Percentiles rank a stretch among this genome's conserved stretches.
These are phyloP conservation scores for Epichloe amarillans DNA, from an alignment of 2,329 filamentous ascomycete genomes.

Conservation along the genomic window DNA sequence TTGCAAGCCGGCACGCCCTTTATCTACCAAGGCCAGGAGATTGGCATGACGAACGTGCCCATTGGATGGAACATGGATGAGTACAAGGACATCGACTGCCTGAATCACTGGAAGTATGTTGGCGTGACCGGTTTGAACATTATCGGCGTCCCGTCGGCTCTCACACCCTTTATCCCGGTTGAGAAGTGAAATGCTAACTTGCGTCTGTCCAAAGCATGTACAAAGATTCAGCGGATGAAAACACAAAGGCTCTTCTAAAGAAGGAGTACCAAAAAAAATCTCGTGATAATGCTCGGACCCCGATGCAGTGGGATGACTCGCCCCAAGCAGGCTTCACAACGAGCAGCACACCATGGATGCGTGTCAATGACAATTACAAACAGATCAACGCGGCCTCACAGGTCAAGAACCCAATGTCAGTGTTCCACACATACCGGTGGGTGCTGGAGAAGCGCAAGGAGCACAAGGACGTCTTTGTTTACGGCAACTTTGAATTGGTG, in stretches of 20 bases:
- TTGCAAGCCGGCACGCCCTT: conserved; percentile 51
- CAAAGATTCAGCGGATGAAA: conserved; percentile 25
- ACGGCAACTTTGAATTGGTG: conserved; percentile 39
- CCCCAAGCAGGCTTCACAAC: conserved; percentile 52
- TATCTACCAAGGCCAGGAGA: conserved; percentile 57
- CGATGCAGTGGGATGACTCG: conserved; percentile 55
- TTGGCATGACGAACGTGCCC: conserved; percentile 54
- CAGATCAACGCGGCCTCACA: conserved; percentile 50
- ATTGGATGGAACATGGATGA: conserved; percentile 46
- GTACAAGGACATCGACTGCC: conserved; percentile 53
- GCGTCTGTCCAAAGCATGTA: conserved; percentile 18
- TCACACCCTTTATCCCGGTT: too few relatives aligned
- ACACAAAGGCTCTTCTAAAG: conserved; percentile 23
- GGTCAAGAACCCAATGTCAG: conserved; percentile 30
- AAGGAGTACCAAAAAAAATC: conserved; percentile 44
- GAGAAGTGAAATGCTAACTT: background rate
- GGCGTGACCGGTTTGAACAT: background rate
- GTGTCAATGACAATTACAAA: conserved; percentile 47
- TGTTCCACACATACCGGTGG: conserved; percentile 48
- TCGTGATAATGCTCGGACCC: conserved; percentile 57
- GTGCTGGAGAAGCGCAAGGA: conserved; percentile 48
- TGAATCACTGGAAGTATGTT: conserved; percentile 36
- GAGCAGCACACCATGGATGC: conserved; percentile 52
- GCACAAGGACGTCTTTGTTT: conserved; percentile 50
- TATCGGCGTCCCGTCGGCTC: too few relatives aligned